Base-by-base conservation (phyloP, 768 basidiomycete genomes). In the Lyophyllum shimeji region DNA sequence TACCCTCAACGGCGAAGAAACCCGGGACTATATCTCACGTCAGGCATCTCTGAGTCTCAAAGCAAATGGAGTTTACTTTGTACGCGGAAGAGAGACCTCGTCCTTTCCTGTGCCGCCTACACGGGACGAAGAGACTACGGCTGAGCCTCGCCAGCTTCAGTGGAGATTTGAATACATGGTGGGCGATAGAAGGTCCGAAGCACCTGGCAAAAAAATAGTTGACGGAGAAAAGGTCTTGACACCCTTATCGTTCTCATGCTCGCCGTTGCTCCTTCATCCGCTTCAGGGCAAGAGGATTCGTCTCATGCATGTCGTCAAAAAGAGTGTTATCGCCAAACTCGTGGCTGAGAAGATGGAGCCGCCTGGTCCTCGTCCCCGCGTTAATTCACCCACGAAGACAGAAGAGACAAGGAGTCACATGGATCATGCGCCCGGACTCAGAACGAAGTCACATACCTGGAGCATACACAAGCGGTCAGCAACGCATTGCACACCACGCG, bases 101-200 rank as follows among this genome's bases (percentile, higher is more conserved):
- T 69, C 70, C 25, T 53, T 65, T n/a, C 55, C 67, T 24, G n/a
- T 27, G 25, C 46, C 25, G 21, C 46, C n/a, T 18, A 27, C 54
- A 7, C 47, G 58, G n/a, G 51, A 58, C 5, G 60, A 66, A 12
- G 60, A 62, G 11, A 57, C 56, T 9, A 58, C 62, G 9, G 56
- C 53, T 17, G 63, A 64, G 37, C 37, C 56, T 33, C 63, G 68
- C 20, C 82, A 79, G 54, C 71, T 90, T 17, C 72, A 73, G 21
- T 94, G 93, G 93, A 82, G 82, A 53, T 87, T 95, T 59, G 87
- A 90, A 53, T 95, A 95, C 66, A 64, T 85, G 29, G 87, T 95
- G 9, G 81, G 82, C 39, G 84, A 90, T 59, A 76, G 83, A 29
- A 69, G 74, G 51, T 70, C 71, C 21, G 76, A 81, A 21, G 67